Evolutionary conservation across 2,329 filamentous ascomycete species (phyloP).

Genomic region (Pseudocercospora fijiensis): DNA sequence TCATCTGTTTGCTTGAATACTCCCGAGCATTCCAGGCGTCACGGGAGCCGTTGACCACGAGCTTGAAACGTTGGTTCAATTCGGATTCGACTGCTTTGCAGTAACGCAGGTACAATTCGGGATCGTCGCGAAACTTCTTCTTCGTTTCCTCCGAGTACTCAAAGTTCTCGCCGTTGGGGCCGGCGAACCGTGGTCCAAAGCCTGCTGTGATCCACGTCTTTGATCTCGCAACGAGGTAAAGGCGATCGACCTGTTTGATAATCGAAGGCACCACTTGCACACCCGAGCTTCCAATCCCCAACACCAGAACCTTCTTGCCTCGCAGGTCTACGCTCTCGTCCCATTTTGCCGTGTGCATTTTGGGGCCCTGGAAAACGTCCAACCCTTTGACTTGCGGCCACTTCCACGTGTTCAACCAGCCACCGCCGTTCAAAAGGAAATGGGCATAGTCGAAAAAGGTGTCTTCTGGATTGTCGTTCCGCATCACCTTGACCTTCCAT

Average conservation of each 20-base stretch:
- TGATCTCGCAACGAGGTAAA: too few relatives aligned
- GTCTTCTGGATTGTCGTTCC: neutral
- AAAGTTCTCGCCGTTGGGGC: neutral
- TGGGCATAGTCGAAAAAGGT: neutral
- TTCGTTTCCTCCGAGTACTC: neutral
- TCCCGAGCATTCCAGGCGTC: neutral
- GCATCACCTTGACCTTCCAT: neutral
- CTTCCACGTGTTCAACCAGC: neutral
- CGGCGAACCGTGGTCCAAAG: neutral
- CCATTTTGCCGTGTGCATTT: constrained; percentile 38
- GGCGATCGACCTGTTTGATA: neutral
- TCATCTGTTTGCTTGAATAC: neutral
- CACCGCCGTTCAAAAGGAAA: neutral
- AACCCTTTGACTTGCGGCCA: constrained; percentile 34
- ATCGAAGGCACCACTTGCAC: constrained; percentile 30
- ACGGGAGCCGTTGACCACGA: neutral
- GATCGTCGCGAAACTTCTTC: neutral
- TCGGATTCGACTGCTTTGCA: neutral
- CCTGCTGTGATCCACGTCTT: neutral
- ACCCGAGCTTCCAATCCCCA: neutral
- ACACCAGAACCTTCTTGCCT: constrained; percentile 6
- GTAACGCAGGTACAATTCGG: neutral
- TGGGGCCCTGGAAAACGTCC: constrained; percentile 32
- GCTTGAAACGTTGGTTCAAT: neutral
- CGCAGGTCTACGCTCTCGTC: constrained; percentile 30